Base-by-base conservation (phyloP, 345 rosid genomes). In the Populus nigra region DNA sequence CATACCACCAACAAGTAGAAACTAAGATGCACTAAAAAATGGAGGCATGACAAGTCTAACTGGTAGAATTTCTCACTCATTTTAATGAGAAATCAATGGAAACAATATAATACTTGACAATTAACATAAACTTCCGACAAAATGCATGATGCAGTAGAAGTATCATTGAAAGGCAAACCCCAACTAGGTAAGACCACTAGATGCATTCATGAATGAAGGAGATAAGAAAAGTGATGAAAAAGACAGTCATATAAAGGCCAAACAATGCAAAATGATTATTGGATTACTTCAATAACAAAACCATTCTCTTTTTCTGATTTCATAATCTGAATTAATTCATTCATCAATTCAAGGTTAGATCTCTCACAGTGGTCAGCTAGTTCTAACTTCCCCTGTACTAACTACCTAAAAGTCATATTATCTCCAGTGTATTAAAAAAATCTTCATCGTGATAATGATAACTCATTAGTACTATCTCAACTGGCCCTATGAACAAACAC, bases 21-120 rank as follows among this genome's bases (percentile, higher is more conserved):
- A 20, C 61, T 22, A 55, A 55, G 9, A 55, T 55, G 25, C 10
- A 55, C 61, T 22, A 20, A 55, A 55, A 55, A 55, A 20, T 8
- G 9, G n/a, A 23, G 61, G 4, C 61, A 20, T 8, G 2, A 55
- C 23, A 55, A 55, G 61, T 55, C 61, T 55, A 55, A 22, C 10
- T 27, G 62, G 29, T 10, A 15, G 38, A 31, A 18, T 11, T 43
- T 25, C 59, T 63, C 33, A 16, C 41, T 62, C 31, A 39, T 63
- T 29, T 18, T 63, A 65, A 74, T 74, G 25, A 71, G 36, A 63
- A 74, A 27, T 63, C 61, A 74, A 74, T 31, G 55, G 22, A 6
- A 43, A 73, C 36, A 25, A 45, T 31, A 27, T 61, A 61, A 23
- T n/a, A 20, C 27, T 62, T 38, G 23, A 10, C 22, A 59, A 47